A percentile compares a stretch with the other conserved stretches of the same genome.
These are phyloP conservation scores for Sedum album DNA, from an alignment of 164 flowering plant genomes.

Conservation along the genomic window DNA sequence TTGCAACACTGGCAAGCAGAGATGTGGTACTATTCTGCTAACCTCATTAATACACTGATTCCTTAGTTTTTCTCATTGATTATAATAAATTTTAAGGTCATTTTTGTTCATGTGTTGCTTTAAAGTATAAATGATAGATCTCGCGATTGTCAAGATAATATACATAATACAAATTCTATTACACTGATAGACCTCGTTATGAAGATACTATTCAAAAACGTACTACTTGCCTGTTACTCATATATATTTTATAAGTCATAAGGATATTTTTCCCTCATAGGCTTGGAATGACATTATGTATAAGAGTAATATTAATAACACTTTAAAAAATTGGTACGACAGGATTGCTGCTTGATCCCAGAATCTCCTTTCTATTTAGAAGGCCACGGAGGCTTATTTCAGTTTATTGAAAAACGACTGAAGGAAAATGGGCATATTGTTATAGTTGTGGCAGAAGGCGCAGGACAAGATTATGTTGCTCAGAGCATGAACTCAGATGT, in stretches of 20 bases:
- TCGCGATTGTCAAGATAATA: background rate
- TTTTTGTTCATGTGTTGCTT: background rate
- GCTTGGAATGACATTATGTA: no score
- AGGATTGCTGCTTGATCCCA: conserved; percentile 69
- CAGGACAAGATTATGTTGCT: conserved; percentile 55
- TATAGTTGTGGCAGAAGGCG: conserved; percentile 61
- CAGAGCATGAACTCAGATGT: conserved; percentile 28
- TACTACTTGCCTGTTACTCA: no score
- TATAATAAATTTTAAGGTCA: background rate
- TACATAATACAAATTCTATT: no score
- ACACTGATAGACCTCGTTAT: no score
- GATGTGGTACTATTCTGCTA: conserved; percentile 41
- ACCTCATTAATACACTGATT: background rate
- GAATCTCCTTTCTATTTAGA: conserved; percentile 59
- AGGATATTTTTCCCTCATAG: no score
- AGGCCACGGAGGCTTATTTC: conserved; percentile 51
- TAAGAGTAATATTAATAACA: no score
- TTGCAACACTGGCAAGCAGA: conserved; percentile 55
- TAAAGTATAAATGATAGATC: background rate
- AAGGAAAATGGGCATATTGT: conserved; percentile 53
- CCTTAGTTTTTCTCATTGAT: background rate
- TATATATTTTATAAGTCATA: no score
- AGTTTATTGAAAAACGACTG: conserved; percentile 40
- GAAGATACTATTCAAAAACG: no score
- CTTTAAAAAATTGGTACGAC: conserved; percentile 15